phyloP scores from a whole-genome alignment of 768 basidiomycete species.

The Mycena indigotica region DNA sequence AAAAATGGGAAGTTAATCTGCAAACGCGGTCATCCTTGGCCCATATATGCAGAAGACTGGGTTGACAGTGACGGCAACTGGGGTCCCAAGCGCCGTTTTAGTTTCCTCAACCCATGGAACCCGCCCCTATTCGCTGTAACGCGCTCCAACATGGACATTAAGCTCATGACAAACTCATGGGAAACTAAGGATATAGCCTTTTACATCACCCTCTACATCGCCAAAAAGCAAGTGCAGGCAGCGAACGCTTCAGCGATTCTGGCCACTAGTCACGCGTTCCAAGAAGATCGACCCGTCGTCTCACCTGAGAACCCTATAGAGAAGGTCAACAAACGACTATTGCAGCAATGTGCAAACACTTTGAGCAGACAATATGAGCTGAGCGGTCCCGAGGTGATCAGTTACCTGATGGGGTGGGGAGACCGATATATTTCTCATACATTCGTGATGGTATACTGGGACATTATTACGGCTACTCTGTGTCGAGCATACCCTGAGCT shows the following conservation, averaged over 20 bases:
- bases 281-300: conserved; percentile 7
- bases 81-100: conserved; percentile 23
- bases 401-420: no score
- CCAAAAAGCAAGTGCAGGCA: conserved; percentile 31
- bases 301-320: no score
- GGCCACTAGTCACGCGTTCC: conserved; percentile 33
- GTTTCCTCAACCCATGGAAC: conserved; percentile 31
- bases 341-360: no score
- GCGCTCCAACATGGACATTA: no score
- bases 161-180: conserved; percentile 32
- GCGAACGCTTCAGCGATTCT: conserved; percentile 44
- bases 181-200: conserved; percentile 36
- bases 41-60: conserved; percentile 22
- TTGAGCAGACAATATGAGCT: no score
- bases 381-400: no score
- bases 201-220: no score
- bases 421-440: no score
- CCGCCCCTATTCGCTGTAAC: conserved; percentile 25
- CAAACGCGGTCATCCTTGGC: conserved; percentile 38
- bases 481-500: conserved; percentile 13
- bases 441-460: conserved; percentile 34
- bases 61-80: no score
- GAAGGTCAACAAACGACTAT: no score
- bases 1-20: conserved; percentile 27
- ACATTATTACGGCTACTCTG: conserved; percentile 12